Evolutionary conservation across 805 yeast species (phyloP).

Genomic region (Allodekkera sacchari): DNA sequence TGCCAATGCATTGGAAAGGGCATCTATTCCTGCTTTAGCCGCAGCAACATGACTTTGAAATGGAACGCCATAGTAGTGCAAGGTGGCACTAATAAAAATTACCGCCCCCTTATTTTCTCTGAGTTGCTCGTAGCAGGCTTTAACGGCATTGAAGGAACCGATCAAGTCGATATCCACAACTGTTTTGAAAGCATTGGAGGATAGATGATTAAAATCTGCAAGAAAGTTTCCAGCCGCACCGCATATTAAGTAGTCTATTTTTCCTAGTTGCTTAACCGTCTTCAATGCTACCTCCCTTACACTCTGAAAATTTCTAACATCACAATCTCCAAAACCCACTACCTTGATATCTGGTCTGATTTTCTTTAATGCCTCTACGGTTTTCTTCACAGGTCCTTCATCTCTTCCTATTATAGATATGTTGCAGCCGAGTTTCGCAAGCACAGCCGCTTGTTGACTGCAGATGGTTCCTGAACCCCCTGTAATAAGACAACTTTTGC

Average conservation of each 20-base stretch:
- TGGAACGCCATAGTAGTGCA: conserved; percentile 85
- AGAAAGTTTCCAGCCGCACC: conserved; percentile 97
- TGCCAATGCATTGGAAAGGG: conserved; percentile 73
- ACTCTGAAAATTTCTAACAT: conserved; percentile 65
- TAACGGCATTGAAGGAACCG: conserved; percentile 85
- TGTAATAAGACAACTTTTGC: conserved; percentile 83
- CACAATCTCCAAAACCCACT: conserved; percentile 62
- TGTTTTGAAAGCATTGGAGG: conserved; percentile 81
- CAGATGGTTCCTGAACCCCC: conserved; percentile 98
- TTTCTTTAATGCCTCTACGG: conserved; percentile 56
- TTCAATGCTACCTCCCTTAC: conserved; percentile 53
- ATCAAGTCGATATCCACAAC: conserved; percentile 81
- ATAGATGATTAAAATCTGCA: conserved; percentile 67
- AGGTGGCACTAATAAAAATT: conserved; percentile 78
- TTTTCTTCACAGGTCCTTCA: conserved; percentile 51
- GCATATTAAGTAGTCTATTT: conserved; percentile 79
- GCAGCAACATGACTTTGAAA: conserved; percentile 89
- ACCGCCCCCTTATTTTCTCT: conserved; percentile 60
- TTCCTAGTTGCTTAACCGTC: conserved; percentile 64
- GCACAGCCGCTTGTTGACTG: conserved; percentile 78
- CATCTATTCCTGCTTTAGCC: conserved; percentile 94
- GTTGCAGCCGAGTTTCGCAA: conserved; percentile 76
- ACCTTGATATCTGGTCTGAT: conserved; percentile 58
- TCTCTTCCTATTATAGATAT: conserved; percentile 84
- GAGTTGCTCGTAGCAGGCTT: conserved; percentile 67